Percentiles rank a stretch among this genome's conserved stretches.
phyloP scores from a whole-genome alignment of 495 filamentous ascomycete genomes.

The Hypoxylon rickii region DNA sequence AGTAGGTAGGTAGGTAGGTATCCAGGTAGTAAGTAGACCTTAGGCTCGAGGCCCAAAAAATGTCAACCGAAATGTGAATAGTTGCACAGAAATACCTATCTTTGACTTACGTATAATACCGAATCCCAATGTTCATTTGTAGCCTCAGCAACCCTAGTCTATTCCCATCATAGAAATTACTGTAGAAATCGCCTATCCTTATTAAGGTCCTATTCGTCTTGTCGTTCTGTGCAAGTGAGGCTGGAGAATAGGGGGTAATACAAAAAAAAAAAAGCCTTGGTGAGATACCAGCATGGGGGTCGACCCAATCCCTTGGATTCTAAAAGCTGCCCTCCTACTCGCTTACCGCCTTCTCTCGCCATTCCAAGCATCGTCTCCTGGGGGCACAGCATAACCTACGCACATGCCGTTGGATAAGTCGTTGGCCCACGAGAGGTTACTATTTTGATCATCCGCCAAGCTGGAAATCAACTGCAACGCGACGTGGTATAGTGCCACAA shows the following conservation, averaged over 20 bases:
- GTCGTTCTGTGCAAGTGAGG: not conserved
- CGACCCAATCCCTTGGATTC: slow-evolving; percentile 16
- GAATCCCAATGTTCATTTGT: too few relatives aligned
- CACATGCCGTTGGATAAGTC: slow-evolving; percentile 16
- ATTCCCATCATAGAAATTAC: too few relatives aligned
- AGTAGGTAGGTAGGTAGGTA: too few relatives aligned
- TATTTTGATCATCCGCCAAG: not conserved
- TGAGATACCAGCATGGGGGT: not conserved
- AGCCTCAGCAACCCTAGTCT: too few relatives aligned
- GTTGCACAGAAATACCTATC: too few relatives aligned
- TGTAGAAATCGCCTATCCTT: too few relatives aligned
- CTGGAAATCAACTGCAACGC: slow-evolving; percentile 15
- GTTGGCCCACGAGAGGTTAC: slow-evolving; percentile 8
- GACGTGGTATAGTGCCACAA: slow-evolving; percentile 18
- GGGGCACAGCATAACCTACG: slow-evolving; percentile 9
- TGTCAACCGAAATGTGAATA: too few relatives aligned
- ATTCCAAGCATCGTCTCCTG: slow-evolving; percentile 3
- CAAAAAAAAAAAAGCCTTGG: slow-evolving; percentile 20
- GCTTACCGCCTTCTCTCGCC: slow-evolving; percentile 6
- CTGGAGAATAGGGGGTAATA: slow-evolving; percentile 4
- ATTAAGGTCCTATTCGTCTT: too few relatives aligned
- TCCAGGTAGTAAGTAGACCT: too few relatives aligned
- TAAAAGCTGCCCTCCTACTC: slow-evolving; percentile 4
- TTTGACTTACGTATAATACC: too few relatives aligned
- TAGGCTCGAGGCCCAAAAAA: too few relatives aligned